Evolutionary conservation across 148 eudicot genomes (phyloP), one percentile per base, ranked within the genome.

Genomic region (Rhododendron molle): DNA sequence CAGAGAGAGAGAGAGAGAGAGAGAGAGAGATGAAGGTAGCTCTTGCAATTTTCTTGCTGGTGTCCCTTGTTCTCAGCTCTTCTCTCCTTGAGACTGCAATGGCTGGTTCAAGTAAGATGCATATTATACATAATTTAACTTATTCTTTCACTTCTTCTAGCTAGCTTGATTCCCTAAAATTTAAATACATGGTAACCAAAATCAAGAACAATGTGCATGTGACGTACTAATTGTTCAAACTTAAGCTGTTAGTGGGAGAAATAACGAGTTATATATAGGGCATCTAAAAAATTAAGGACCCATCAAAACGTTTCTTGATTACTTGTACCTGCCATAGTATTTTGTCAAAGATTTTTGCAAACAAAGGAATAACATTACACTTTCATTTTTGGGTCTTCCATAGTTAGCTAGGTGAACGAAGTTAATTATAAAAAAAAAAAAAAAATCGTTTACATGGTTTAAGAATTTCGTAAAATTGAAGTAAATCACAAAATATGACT

Each of bases 11-110:
- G 26, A 67, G 73, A 67, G 77, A 67, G 73, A 76, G 30, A 78
- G 12, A 56, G 67, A 43, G 83, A 30, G 89, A 74, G 58, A 92
- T 86, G 92, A 90, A 92, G 88, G 62, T 86, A 49, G 43, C 32
- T 85, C 58, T 87, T 4, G 87, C 88, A 87, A 82, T 34, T 56
- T 14, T 89, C 40, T 83, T 90, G 16, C 46, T 92, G 47, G 81
- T 54, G 77, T 82, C 85, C 36, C 77, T 90, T 28, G 62, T 87
- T 79, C 86, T 89, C 58, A 21, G 71, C 85, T 72, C 85, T 67
- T 86, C 89, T 49, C 60, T 90, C 58, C 84, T 88, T 44, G 88
- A 89, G 30, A 88, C 88, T 2, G 44, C 87, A 83, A 12, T 86
- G 85, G 86, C 85, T 67, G 54, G 38, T 67, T 76, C 80, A 72